Percentiles rank a stretch among this genome's conserved stretches.
These are phyloP conservation scores for Aspergillus heteromorphus DNA, from an alignment of 495 filamentous ascomycete species.

Conservation along the genomic window DNA sequence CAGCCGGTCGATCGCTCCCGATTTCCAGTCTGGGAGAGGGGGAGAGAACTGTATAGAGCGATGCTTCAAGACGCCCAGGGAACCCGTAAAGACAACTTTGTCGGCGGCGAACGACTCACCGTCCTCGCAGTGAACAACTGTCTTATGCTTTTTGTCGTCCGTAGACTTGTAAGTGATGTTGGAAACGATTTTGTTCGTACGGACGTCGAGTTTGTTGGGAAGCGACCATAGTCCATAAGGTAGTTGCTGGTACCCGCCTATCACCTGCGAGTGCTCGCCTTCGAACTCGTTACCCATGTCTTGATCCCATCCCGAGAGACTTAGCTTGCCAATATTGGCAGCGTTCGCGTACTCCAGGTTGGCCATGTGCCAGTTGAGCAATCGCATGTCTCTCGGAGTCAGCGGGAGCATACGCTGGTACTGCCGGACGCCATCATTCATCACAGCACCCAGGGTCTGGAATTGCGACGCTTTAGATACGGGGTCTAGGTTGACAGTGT, in stretches of 20 bases:
- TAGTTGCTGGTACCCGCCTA: conserved; percentile 89
- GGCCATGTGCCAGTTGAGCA: conserved; percentile 97
- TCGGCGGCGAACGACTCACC: conserved; percentile 76
- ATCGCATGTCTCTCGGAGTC: conserved; percentile 75
- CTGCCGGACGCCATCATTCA: conserved; percentile 83
- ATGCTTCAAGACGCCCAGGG: conserved; percentile 84
- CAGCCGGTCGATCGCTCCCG: conserved; percentile 72
- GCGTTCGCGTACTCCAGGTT: conserved; percentile 98
- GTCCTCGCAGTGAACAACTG: conserved; percentile 70
- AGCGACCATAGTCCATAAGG: conserved; percentile 72
- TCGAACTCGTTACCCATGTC: conserved; percentile 97
- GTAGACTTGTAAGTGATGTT: conserved; percentile 60
- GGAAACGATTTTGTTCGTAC: conserved; percentile 61
- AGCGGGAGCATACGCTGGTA: conserved; percentile 81
- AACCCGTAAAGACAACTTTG: conserved; percentile 79
- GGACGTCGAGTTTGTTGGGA: conserved; percentile 75
- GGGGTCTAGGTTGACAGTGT: conserved; percentile 69
- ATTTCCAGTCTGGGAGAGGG: conserved; percentile 79
- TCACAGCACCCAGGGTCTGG: conserved; percentile 79
- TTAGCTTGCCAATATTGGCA: conserved; percentile 75
- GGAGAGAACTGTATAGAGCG: conserved; percentile 71
- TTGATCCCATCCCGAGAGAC: conserved; percentile 90
- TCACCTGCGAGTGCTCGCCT: conserved; percentile 84
- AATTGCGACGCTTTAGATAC: conserved; percentile 52
- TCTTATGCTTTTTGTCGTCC: conserved; percentile 31